These are phyloP conservation scores for Ramaria sp. DNA, from an alignment of 768 basidiomycete genomes.

Conservation along the genomic window DNA sequence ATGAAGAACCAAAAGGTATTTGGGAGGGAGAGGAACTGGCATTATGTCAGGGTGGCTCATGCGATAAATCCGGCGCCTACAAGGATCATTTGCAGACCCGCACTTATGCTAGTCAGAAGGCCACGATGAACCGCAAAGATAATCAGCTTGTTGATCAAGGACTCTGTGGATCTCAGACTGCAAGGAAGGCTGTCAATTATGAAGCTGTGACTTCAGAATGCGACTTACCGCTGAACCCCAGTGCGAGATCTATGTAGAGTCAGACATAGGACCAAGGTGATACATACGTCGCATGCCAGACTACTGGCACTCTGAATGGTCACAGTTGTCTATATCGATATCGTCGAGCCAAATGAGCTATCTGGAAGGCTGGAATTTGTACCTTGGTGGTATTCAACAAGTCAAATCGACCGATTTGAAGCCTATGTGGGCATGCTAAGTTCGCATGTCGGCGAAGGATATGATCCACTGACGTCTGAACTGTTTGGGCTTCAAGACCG, in stretches of 20 bases:
- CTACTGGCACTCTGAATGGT: background rate
- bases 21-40: background rate
- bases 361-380: too few species aligned
- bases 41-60: background rate
- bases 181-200: background rate
- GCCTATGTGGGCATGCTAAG: too few species aligned
- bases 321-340: too few species aligned
- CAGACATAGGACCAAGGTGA: background rate
- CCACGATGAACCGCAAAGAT: slow-evolving; percentile 3
- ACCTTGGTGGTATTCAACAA: too few species aligned
- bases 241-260: background rate
- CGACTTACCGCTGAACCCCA: background rate
- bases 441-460: too few species aligned
- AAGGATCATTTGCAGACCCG: background rate
- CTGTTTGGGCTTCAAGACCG: too few species aligned
- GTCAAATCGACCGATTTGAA: too few species aligned
- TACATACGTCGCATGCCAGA: background rate
- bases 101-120: background rate
- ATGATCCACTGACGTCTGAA: too few species aligned
- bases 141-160: background rate
- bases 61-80: background rate
- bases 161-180: background rate
- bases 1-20: background rate
- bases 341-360: too few species aligned
- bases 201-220: background rate